phyloP scores from a whole-genome alignment of 768 basidiomycete genomes.

The Rubroboletus satanas region DNA sequence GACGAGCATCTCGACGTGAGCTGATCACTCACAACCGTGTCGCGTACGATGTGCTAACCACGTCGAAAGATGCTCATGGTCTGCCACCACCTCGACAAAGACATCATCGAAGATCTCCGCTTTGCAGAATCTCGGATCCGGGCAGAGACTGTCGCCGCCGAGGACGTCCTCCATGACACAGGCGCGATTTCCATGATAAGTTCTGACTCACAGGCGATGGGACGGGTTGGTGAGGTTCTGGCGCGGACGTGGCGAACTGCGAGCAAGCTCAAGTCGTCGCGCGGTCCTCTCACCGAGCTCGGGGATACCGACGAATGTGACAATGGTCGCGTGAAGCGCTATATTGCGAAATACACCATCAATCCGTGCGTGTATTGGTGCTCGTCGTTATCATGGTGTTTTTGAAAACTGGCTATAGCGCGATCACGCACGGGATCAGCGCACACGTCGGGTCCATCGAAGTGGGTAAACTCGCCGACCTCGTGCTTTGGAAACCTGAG shows the following conservation, averaged over 20 bases:
- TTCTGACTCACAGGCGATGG: constrained; percentile 98
- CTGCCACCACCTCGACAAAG: constrained; percentile 93
- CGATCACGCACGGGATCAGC: constrained; percentile 90
- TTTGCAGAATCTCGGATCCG: constrained; percentile 98
- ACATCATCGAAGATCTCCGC: constrained; percentile 88
- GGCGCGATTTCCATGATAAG: constrained; percentile 98
- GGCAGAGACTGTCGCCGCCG: constrained; percentile 94
- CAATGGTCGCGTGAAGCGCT: constrained; percentile 91
- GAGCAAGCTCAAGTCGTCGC: constrained; percentile 82
- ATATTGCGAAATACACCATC: constrained; percentile 93
- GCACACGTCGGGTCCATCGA: constrained; percentile 83
- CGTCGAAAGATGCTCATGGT: constrained; percentile 91
- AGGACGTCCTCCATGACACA: constrained; percentile 88
- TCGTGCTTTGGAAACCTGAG: constrained; percentile 94
- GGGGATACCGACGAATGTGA: constrained; percentile 48
- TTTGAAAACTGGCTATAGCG: constrained; percentile 37
- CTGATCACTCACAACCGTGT: neutral
- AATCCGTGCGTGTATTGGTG: constrained; percentile 67
- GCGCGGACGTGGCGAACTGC: constrained; percentile 95
- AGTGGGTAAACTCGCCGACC: constrained; percentile 81
- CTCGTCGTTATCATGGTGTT: neutral
- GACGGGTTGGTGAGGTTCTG: constrained; percentile 92
- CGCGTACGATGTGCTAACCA: neutral
- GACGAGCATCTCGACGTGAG: constrained; percentile 96
- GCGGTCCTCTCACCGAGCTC: constrained; percentile 66